A percentile compares a stretch with the other conserved stretches of the same genome.
Evolutionary conservation across 1,139 yeast species (phyloP).

Genomic region (Debaryomycetaceae sp.): DNA sequence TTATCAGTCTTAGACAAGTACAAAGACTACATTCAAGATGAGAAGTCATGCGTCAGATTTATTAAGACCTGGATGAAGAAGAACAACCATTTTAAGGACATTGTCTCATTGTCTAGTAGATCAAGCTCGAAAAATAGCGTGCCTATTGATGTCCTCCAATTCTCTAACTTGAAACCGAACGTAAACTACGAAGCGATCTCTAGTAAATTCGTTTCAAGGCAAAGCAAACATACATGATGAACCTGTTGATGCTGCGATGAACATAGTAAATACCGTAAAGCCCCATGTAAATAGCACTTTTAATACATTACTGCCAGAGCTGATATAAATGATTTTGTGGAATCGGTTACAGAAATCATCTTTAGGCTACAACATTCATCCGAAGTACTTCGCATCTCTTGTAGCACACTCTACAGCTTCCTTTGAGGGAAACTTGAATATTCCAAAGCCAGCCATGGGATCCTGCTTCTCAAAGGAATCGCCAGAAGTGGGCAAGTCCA

Average conservation of each 20-base stretch:
- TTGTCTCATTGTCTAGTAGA: slow-evolving; percentile 20
- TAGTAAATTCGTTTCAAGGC: slow-evolving; percentile 10
- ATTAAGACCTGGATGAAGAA: slow-evolving; percentile 32
- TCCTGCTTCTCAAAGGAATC: slow-evolving; percentile 15
- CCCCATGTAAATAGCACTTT: background rate
- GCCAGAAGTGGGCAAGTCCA: slow-evolving; percentile 2
- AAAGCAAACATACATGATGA: background rate
- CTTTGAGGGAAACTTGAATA: background rate
- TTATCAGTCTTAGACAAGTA: slow-evolving; percentile 55
- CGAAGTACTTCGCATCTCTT: background rate
- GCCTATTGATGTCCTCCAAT: slow-evolving; percentile 23
- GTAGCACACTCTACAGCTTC: background rate
- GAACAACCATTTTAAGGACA: slow-evolving; percentile 17
- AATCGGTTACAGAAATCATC: background rate
- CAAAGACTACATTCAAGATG: slow-evolving; percentile 42
- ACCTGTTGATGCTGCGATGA: background rate
- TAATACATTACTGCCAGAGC: background rate
- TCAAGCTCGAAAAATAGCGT: slow-evolving; percentile 12
- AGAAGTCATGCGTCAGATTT: slow-evolving; percentile 27
- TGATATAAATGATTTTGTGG: slow-evolving; percentile 1
- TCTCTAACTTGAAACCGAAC: slow-evolving; percentile 24
- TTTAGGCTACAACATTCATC: background rate
- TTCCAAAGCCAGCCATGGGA: slow-evolving; percentile 12
- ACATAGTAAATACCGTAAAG: background rate
- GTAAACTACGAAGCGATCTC: slow-evolving; percentile 27